These are phyloP conservation scores for Celoporthe dispersa DNA, from an alignment of 2,329 filamentous ascomycete genomes.

Conservation along the genomic window DNA sequence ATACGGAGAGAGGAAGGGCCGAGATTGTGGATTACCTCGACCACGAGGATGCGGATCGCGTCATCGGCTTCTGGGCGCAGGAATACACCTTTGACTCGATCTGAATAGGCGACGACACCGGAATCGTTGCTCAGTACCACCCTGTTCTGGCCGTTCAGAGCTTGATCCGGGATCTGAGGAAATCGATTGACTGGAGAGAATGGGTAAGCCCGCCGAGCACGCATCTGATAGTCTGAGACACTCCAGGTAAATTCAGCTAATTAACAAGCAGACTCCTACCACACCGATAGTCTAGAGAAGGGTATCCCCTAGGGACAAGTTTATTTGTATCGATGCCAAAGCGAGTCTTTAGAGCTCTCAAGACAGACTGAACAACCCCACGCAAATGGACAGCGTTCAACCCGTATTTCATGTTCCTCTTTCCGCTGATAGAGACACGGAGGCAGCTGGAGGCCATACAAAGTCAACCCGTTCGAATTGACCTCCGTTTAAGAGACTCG, in stretches of 20 bases:
- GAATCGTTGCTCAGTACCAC: background rate
- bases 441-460: background rate
- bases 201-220: background rate
- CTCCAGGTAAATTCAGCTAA: background rate
- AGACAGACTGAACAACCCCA: background rate
- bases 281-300: background rate
- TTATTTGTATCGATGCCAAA: background rate
- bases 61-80: constrained; percentile 31
- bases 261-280: too few relatives aligned
- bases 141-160: background rate
- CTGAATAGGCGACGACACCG: background rate
- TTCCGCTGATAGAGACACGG: background rate
- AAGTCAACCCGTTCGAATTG: background rate
- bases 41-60: constrained; percentile 35
- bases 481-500: background rate
- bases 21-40: constrained; percentile 36
- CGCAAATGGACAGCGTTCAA: background rate
- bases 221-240: background rate
- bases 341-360: background rate
- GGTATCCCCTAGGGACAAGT: background rate
- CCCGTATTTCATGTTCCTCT: background rate
- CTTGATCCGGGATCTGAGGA: background rate
- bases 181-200: background rate
- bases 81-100: constrained; percentile 21
- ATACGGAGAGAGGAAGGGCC: constrained; percentile 32